Conservation (phyloP, 129 eudicot genomes). For the Cynara cardunculus region DNA sequence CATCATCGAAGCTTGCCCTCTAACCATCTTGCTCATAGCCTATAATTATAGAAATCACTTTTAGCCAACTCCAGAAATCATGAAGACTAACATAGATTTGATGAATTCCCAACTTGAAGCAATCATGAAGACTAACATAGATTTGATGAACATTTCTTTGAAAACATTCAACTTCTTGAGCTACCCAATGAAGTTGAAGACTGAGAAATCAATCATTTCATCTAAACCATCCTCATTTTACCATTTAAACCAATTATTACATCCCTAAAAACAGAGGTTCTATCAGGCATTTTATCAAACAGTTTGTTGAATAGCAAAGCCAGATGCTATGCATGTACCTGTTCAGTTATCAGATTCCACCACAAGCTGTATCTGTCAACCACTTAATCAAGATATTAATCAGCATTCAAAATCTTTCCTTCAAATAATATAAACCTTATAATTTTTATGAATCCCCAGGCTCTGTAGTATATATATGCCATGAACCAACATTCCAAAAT, state of each 20-base stretch:
- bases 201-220: background rate
- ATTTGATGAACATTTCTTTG: background rate
- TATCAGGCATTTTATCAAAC: slow-evolving; percentile 34
- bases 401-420: background rate
- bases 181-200: background rate
- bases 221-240: background rate
- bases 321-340: background rate
- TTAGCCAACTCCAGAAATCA: background rate
- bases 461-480: background rate
- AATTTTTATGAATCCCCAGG: background rate
- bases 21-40: background rate
- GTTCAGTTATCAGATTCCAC: background rate
- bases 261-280: slow-evolving; percentile 11
- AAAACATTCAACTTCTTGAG: background rate
- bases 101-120: background rate
- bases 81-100: background rate
- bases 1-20: background rate
- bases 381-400: background rate
- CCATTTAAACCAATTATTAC: background rate
- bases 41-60: background rate
- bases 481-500: background rate
- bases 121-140: background rate
- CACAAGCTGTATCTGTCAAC: background rate
- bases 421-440: background rate
- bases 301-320: slow-evolving; percentile 1